Conservation (phyloP, 768 basidiomycete species). For the Termitomyces sp. region DNA sequence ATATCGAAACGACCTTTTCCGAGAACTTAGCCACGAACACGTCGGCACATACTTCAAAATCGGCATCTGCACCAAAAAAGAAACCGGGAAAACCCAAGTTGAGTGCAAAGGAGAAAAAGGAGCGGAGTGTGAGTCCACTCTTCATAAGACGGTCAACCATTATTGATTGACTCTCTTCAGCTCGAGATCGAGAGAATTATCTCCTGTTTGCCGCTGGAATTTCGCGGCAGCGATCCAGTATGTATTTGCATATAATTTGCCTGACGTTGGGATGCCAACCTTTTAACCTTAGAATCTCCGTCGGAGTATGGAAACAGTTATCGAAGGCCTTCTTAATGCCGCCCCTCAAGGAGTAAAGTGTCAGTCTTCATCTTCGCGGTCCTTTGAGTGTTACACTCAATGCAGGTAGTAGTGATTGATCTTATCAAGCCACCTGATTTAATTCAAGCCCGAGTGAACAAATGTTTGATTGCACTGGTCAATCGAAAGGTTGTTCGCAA, state of each 20-base stretch:
- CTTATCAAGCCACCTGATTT: slow-evolving; percentile 76
- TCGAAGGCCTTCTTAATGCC: slow-evolving; percentile 69
- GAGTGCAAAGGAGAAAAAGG: slow-evolving; percentile 79
- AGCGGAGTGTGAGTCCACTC: slow-evolving; percentile 51
- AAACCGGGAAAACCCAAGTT: slow-evolving; percentile 60
- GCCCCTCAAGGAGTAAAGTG: slow-evolving; percentile 56
- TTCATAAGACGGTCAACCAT: background rate
- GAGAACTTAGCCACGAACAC: slow-evolving; percentile 33
- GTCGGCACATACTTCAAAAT: slow-evolving; percentile 29
- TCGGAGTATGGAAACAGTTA: slow-evolving; percentile 73
- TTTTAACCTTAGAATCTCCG: slow-evolving; percentile 51
- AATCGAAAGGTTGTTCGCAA: slow-evolving; percentile 81
- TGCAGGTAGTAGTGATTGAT: slow-evolving; percentile 52
- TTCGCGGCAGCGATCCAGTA: slow-evolving; percentile 83
- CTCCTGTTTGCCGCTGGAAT: slow-evolving; percentile 79
- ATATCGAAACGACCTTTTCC: slow-evolving; percentile 34
- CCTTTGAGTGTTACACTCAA: background rate
- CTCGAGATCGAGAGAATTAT: slow-evolving; percentile 67
- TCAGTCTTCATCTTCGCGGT: slow-evolving; percentile 23
- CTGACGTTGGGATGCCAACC: background rate
- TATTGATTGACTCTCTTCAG: slow-evolving; percentile 21
- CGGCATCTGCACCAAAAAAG: slow-evolving; percentile 39
- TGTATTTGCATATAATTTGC: slow-evolving; percentile 16
- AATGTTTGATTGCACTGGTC: slow-evolving; percentile 87
- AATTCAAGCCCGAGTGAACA: slow-evolving; percentile 88